A percentile compares a stretch with the other conserved stretches of the same genome.
Evolutionary conservation across 306 rosid genomes (phyloP).

Genomic region (Pyrus bretschneideri): DNA sequence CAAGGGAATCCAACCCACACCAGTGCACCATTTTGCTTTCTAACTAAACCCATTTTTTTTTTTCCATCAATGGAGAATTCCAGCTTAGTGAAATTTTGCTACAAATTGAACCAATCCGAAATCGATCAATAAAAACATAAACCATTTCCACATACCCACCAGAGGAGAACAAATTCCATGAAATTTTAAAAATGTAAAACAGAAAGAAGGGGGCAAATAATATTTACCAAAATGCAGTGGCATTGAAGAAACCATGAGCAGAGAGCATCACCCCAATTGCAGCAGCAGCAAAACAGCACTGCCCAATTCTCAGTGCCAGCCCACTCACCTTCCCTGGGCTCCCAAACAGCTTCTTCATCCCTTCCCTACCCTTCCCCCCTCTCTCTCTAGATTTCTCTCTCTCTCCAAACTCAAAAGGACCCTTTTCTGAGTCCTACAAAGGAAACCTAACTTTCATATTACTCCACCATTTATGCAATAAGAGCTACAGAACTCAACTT

Average conservation of each 20-base stretch:
- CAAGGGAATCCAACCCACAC: not conserved
- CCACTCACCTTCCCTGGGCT: conserved; percentile 39
- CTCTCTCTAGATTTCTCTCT: not conserved
- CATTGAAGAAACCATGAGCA: conserved; percentile 36
- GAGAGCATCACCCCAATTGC: conserved; percentile 39
- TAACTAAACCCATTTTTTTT: not conserved
- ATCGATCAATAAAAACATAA: not conserved
- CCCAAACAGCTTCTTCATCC: conserved; percentile 30
- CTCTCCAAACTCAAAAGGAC: not conserved
- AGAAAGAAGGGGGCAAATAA: not conserved
- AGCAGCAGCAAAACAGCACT: conserved; percentile 35
- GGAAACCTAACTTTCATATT: not conserved
- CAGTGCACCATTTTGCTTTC: not conserved
- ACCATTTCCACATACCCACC: not conserved
- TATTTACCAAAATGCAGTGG: conserved; percentile 40
- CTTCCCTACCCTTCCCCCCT: not conserved
- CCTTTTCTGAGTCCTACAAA: not conserved
- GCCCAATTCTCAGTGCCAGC: conserved; percentile 30
- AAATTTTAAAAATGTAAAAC: not conserved
- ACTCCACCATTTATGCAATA: not conserved
- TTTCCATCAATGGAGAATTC: not conserved
- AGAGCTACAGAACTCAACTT: not conserved
- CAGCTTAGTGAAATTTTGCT: not conserved
- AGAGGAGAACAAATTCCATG: not conserved
- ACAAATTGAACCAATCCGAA: not conserved